Evolutionary conservation across 148 eudicot genomes (phyloP), one percentile per base, ranked within the genome.

Genomic region (Nepenthes mirabilis): DNA sequence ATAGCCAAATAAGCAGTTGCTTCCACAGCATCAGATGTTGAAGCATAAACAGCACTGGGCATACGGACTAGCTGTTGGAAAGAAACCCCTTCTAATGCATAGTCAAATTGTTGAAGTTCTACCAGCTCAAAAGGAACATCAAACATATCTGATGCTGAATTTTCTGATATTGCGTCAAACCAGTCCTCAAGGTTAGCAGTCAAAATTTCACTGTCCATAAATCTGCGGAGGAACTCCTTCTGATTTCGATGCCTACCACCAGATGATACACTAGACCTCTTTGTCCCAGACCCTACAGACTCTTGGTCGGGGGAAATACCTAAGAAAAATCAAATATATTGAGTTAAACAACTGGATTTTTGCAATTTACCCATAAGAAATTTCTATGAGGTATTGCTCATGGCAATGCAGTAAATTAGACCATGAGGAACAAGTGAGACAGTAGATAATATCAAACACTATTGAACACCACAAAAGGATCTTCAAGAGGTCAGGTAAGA

Each of bases 61-160:
- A 93, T 93, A 55, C 98, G 90, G 56, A 93, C 67, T 54, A 93
- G 81, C 72, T 93, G 98, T 73, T 88, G 96, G 70, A 93, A 93
- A 33, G 80, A 76, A 67, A 86, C 74, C 33, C 91, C 88, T 76
- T 88, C 98, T 61, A 93, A 72, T 58, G 98, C 98, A 74, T 85
- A 93, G 65, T 93, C 98, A 59, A 93, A 86, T 61, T 88, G 82
- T 59, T 93, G 98, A 66, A 93, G 91, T 67, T 88, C 96, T 53
- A 85, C 82, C 56, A 88, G 63, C 79, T 88, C 95, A 63, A 93
- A 93, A 64, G 98, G 98, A 58, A 83, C 77, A 55, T 83, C 94
- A 66, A 88, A 83, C 51, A 72, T 57, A 54, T 82, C 76, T 53
- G 68, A 55, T 13, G 62, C 68, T 34, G 86, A 73, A 60, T 70